Evolutionary conservation across 2,329 filamentous ascomycete genomes (phyloP), one percentile per base, ranked within the genome.

Genomic region (Fusarium nanum): DNA sequence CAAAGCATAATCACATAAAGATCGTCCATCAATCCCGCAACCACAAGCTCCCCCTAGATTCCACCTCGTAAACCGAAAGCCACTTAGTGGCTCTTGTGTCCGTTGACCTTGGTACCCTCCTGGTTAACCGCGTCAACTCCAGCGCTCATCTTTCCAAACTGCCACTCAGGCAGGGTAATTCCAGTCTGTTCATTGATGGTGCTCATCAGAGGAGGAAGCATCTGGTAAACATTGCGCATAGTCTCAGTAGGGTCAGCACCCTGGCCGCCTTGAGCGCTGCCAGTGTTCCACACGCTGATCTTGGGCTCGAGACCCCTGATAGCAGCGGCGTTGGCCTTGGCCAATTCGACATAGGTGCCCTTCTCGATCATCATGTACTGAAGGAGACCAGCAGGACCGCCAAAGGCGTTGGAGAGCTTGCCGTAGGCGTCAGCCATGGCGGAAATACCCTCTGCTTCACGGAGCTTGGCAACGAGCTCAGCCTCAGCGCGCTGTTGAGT

Each of bases 101-200:
- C 73, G 16, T 76, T 75, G 3, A 67, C 62, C 53, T 73, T 75
- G n/a, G 30, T 22, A 12, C 55, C 53, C 60, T 75, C 74, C 44
- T 73, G 58, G 48, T 72, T 60, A 60, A 80, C 74, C n/a, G 78
- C 80, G 25, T 77, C 70, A 30, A 78, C 74, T 7, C 73, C 77
- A 9, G 80, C 81, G 18, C 79, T 79, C 59, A 83, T 67, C 59
- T 76, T 78, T 0, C 88, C 88, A 76, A 89, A 89, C 77, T 90
- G 87, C 93, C 93, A 97, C 74, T 87, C 88, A 2, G 93, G 93
- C 9, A 94, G 88, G 2, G 87, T 86, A 75, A 97, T 94, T 1
- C 93, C 93, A 0, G 93, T 97, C 83, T 97, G 93, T 64, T 97
- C 93, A 73, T 96, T 91, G 75, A 97, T 95, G 0, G 93, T 97